A percentile compares a stretch with the other conserved stretches of the same genome.
phyloP scores from a whole-genome alignment of 2,329 filamentous ascomycete genomes.

The Ophiobolus disseminans region DNA sequence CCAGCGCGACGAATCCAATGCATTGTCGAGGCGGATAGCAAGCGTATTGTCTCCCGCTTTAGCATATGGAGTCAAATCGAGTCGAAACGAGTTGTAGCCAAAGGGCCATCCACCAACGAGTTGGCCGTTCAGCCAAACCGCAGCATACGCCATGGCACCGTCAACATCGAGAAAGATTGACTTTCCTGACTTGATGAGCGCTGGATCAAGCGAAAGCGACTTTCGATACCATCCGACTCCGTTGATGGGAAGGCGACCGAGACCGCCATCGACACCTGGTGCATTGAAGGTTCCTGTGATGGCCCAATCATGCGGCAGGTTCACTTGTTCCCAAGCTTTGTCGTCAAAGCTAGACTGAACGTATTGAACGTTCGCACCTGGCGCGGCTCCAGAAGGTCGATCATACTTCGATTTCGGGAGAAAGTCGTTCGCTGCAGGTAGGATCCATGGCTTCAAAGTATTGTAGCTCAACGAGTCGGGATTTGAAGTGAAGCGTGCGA shows the following conservation, averaged over 20 bases:
- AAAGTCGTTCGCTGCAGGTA: slow-evolving; percentile 53
- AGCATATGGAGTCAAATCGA: slow-evolving; percentile 58
- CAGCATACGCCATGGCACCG: slow-evolving; percentile 60
- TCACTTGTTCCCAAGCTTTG: slow-evolving; percentile 51
- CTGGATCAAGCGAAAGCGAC: slow-evolving; percentile 42
- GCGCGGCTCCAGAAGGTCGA: slow-evolving; percentile 38
- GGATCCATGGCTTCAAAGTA: slow-evolving; percentile 52
- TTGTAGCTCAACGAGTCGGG: slow-evolving; percentile 49
- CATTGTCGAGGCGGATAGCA: slow-evolving; percentile 61
- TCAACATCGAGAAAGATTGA: slow-evolving; percentile 58
- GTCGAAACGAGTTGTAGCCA: slow-evolving; percentile 59
- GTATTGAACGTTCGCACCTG: slow-evolving; percentile 41
- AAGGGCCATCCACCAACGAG: slow-evolving; percentile 62
- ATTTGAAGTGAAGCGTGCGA: slow-evolving; percentile 47
- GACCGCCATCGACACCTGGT: slow-evolving; percentile 47
- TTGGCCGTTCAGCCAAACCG: slow-evolving; percentile 61
- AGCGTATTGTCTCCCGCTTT: slow-evolving; percentile 51
- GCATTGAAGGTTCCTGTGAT: slow-evolving; percentile 55
- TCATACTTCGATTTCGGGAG: slow-evolving; percentile 45
- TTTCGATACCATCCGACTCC: slow-evolving; percentile 63
- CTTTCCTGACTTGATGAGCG: slow-evolving; percentile 43
- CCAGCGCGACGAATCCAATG: slow-evolving; percentile 58
- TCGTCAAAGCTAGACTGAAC: slow-evolving; percentile 51
- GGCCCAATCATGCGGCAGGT: slow-evolving; percentile 60
- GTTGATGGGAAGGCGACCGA: slow-evolving; percentile 58